Evolutionary conservation across 2,329 filamentous ascomycete genomes (phyloP), one percentile per base, ranked within the genome.

Genomic region (Diaporthe ampelina): DNA sequence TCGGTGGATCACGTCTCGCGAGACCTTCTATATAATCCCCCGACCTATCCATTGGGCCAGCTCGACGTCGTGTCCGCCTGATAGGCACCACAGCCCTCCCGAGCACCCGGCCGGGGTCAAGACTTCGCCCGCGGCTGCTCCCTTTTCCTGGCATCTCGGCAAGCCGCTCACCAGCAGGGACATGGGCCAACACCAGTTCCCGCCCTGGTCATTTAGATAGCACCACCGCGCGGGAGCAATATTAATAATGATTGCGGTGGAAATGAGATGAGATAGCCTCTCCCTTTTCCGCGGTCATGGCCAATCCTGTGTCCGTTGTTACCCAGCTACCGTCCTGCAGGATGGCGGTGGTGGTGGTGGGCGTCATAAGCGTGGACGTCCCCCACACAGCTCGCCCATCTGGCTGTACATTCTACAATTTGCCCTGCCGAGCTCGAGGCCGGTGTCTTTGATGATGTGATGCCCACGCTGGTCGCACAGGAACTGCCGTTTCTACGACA

Each of bases 61-160:
- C 56, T 45, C 35, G 72, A 70, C 35, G 35, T 54, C 72, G 72
- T 73, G 70, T 40, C 70, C 50, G 35, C 59, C 40, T 63, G 59
- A 73, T 35, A 52, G 70, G 70, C 45, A 24, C 70, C 70, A 68
- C 37, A 68, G 32, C 63, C 21, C 63, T 52, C 61, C 61, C 63
- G 45, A 24, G 21, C 15, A 32, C 26, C 37, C 59, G 70, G 35
- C 43, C 57, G 24, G 57, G 40, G 58, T 65, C 70, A 67, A 63
- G 72, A 74, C 43, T 67, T 65, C 52, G 50, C 59, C 63, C 56
- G 71, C 71, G 72, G 72, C 37, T 57, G 35, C 65, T 74, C 72
- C 65, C 67, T 70, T 54, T 67, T 67, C 63, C 63, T 67, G 45
- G 61, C 63, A 52, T 67, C 45, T 67, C 63, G 63, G 63, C 63